phyloP scores from a whole-genome alignment of 306 rosid species.

The Vicia faba region DNA sequence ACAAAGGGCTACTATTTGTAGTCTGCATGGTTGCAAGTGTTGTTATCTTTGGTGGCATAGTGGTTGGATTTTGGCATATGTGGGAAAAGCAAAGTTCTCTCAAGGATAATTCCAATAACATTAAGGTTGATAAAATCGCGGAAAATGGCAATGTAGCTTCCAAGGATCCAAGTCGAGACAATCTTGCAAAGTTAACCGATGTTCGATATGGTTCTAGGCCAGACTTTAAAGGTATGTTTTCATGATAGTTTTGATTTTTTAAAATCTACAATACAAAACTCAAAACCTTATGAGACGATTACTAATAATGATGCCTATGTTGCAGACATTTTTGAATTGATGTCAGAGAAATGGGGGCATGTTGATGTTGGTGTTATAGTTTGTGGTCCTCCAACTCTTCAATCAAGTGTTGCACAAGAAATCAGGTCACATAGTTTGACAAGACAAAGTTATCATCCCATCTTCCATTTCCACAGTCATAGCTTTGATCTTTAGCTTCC shows the following conservation, averaged over 20 bases:
- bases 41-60: conserved; percentile 75
- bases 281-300: too few species aligned
- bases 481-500: conserved; percentile 77
- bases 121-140: conserved; percentile 30
- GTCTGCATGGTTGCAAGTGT: conserved; percentile 72
- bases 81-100: conserved; percentile 55
- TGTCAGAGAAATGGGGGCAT: conserved; percentile 65
- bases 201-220: conserved; percentile 76
- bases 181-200: conserved; percentile 38
- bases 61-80: conserved; percentile 68
- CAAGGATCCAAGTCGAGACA: conserved; percentile 39
- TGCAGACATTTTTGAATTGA: conserved; percentile 66
- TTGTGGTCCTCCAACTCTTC: conserved; percentile 89
- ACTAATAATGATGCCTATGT: conserved; percentile 2
- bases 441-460: conserved; percentile 59
- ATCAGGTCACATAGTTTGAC: conserved; percentile 64
- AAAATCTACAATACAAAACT: too few species aligned
- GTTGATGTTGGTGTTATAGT: conserved; percentile 81
- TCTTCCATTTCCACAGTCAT: conserved; percentile 89
- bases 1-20: conserved; percentile 70
- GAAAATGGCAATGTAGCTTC: conserved; percentile 33
- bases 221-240: conserved; percentile 66
- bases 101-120: conserved; percentile 33
- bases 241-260: background rate
- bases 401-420: conserved; percentile 79